Conservation (phyloP, 1,284 basidiomycete species). For the Malassezia equina region DNA sequence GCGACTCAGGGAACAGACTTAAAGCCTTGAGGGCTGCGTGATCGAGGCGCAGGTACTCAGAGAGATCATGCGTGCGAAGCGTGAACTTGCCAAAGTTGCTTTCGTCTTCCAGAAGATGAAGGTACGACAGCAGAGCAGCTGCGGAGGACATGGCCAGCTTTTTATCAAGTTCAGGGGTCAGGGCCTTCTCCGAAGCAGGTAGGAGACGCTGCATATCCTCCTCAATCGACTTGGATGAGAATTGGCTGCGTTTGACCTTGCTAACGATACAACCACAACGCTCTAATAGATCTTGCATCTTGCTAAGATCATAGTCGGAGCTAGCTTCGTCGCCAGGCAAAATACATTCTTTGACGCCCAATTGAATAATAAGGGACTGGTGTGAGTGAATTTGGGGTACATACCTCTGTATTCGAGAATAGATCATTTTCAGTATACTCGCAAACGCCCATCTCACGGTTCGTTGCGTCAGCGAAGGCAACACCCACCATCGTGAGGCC, state of each 20-base stretch:
- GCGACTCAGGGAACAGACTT: constrained; percentile 64
- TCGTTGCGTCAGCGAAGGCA: constrained; percentile 55
- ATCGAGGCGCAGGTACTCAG: constrained; percentile 90
- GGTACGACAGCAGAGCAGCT: constrained; percentile 70
- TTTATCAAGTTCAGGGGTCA: constrained; percentile 60
- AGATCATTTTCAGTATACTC: constrained; percentile 92
- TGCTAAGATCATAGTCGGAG: constrained; percentile 64
- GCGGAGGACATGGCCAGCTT: constrained; percentile 70
- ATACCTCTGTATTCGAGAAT: constrained; percentile 86
- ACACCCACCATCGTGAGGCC: constrained; percentile 52
- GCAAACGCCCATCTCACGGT: constrained; percentile 57
- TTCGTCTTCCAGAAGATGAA: constrained; percentile 70
- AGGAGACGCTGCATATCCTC: constrained; percentile 72
- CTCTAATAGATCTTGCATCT: constrained; percentile 55
- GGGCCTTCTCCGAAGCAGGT: constrained; percentile 47
- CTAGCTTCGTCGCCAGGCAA: constrained; percentile 54
- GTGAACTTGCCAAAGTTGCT: constrained; percentile 72
- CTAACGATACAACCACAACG: constrained; percentile 83
- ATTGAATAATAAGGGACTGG: constrained; percentile 84
- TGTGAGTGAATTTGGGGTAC: neutral
- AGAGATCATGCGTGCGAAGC: constrained; percentile 76
- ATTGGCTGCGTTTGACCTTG: constrained; percentile 72
- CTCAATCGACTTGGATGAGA: constrained; percentile 66
- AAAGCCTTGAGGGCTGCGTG: constrained; percentile 85
- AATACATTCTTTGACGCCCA: constrained; percentile 86